phyloP scores from a whole-genome alignment of 2,329 filamentous ascomycete species.

The Clarireedia paspali region DNA sequence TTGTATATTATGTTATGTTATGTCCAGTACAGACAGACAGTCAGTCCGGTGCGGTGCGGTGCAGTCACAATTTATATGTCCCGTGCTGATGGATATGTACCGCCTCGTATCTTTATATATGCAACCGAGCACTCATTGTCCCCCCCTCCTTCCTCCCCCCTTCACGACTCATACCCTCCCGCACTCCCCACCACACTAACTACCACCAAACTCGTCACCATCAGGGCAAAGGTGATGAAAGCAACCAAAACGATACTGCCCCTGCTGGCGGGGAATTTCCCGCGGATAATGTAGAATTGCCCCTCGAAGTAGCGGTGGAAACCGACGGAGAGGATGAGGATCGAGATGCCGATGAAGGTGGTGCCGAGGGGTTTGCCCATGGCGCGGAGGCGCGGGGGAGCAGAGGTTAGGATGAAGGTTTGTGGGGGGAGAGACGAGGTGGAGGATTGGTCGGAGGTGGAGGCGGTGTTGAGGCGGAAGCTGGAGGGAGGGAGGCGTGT shows the following conservation, averaged over 20 bases:
- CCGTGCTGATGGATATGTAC: no score
- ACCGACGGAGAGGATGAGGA: conserved; percentile 66
- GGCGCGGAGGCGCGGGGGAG: conserved; percentile 38
- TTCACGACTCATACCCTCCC: neutral
- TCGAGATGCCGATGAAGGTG: conserved; percentile 68
- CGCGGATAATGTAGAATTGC: conserved; percentile 71
- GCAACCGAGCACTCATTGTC: neutral
- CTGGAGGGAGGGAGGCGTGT: conserved; percentile 1
- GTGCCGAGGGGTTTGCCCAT: conserved; percentile 69
- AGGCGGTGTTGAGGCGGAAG: conserved; percentile 72
- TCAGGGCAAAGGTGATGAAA: conserved; percentile 54
- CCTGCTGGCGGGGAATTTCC: conserved; percentile 72
- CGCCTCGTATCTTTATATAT: neutral
- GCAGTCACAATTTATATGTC: no score
- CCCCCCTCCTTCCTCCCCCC: neutral
- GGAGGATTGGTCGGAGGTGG: conserved; percentile 33
- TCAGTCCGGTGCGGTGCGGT: no score
- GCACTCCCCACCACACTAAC: conserved; percentile 42
- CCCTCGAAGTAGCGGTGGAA: conserved; percentile 72
- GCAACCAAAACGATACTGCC: conserved; percentile 67
- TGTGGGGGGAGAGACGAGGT: conserved; percentile 16
- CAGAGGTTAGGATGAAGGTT: conserved; percentile 17
- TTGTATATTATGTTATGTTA: no score
- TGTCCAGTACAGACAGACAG: no score
- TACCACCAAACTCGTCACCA: conserved; percentile 51